phyloP scores from a whole-genome alignment of 108 stramenopile genomes.

The Skeletonema marinoi region DNA sequence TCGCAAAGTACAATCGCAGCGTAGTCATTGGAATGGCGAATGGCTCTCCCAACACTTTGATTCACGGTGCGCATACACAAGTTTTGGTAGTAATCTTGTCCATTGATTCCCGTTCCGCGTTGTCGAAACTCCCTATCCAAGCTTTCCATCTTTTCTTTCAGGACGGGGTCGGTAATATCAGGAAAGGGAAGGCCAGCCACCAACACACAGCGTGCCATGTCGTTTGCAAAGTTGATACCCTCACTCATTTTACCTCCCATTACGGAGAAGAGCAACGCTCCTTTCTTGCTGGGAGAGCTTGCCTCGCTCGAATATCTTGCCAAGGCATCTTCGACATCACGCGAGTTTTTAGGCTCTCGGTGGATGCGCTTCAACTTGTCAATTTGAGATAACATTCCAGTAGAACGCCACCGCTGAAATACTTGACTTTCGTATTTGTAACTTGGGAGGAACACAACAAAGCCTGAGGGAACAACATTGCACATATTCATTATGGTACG shows the following conservation, averaged over 20 bases:
- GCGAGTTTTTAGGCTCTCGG: conserved; percentile 84
- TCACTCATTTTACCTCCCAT: conserved; percentile 98
- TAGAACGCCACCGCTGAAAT: conserved; percentile 77
- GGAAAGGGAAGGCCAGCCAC: conserved; percentile 99
- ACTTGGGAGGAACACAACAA: conserved; percentile 95
- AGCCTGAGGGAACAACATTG: conserved; percentile 77
- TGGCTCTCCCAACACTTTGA: conserved; percentile 97
- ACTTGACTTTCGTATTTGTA: conserved; percentile 90
- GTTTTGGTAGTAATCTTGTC: conserved; percentile 86
- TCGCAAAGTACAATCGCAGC: conserved; percentile 92
- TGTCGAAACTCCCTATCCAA: conserved; percentile 38
- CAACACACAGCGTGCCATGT: conserved; percentile 94
- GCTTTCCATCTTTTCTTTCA: conserved; percentile 90
- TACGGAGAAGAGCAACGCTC: conserved; percentile 92
- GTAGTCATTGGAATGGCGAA: conserved; percentile 94
- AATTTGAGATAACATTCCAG: conserved; percentile 61
- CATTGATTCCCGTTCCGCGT: conserved; percentile 48
- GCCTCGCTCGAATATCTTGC: conserved; percentile 61
- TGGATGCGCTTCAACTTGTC: conserved; percentile 60
- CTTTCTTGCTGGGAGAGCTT: conserved; percentile 38
- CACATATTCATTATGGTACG: conserved; percentile 69
- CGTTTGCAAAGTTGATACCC: conserved; percentile 98
- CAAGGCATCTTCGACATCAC: conserved; percentile 81
- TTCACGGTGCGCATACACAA: conserved; percentile 98
- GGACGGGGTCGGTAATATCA: conserved; percentile 92